Percentiles rank a stretch among this genome's conserved stretches.
phyloP scores from a whole-genome alignment of 306 rosid species.

The Vigna angularis region DNA sequence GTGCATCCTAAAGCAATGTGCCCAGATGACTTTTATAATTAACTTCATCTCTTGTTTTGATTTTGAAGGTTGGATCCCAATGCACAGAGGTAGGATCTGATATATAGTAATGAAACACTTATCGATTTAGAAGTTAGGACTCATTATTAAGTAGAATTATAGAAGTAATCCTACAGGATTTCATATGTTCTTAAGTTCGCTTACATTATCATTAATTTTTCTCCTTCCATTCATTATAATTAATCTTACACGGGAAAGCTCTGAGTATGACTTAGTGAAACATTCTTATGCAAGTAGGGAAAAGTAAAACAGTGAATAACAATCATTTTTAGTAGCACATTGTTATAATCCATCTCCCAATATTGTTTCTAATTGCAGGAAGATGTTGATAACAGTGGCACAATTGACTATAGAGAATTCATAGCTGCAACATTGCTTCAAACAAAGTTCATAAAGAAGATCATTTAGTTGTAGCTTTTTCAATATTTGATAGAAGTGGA shows the following conservation, averaged over 20 bases:
- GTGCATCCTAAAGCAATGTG: no score
- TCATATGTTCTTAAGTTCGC: constrained; percentile 2
- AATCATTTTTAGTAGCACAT: background rate
- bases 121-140: no score
- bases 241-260: background rate
- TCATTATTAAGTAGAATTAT: background rate
- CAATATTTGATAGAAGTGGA: constrained; percentile 80
- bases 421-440: constrained; percentile 83
- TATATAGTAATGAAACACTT: background rate
- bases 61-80: no score
- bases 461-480: constrained; percentile 72
- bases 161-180: background rate
- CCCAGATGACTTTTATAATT: no score
- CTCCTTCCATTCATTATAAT: background rate
- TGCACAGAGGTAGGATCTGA: no score
- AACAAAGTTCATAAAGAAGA: constrained; percentile 71
- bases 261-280: background rate
- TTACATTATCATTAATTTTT: constrained; percentile 7
- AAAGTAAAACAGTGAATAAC: background rate
- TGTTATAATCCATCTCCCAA: constrained; percentile 11
- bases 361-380: constrained; percentile 57
- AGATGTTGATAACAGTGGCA: constrained; percentile 77
- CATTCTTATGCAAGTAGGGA: background rate
- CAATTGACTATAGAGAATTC: constrained; percentile 80
- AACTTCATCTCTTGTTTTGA: no score